Conservation (phyloP, 2,329 filamentous ascomycete species). For the Diaporthe ampelina region DNA sequence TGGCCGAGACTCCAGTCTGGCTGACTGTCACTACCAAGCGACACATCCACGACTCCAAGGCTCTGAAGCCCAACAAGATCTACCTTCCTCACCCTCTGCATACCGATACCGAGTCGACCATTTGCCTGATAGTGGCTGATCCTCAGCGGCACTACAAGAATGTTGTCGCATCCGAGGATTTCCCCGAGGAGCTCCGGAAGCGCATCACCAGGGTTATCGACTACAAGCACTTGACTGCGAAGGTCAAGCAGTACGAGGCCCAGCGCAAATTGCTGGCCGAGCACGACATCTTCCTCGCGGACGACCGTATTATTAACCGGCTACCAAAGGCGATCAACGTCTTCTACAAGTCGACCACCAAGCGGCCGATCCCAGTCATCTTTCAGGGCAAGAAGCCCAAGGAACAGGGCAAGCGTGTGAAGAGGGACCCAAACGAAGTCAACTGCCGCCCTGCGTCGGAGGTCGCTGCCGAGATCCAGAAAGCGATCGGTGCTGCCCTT, state of each 20-base stretch:
- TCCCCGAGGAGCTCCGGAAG: conserved; percentile 75
- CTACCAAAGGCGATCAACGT: conserved; percentile 87
- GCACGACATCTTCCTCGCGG: conserved; percentile 94
- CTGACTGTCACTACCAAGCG: conserved; percentile 75
- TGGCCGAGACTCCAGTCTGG: conserved; percentile 69
- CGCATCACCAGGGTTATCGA: conserved; percentile 85
- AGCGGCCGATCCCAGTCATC: conserved; percentile 88
- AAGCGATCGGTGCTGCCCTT: conserved; percentile 81
- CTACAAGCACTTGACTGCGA: conserved; percentile 81
- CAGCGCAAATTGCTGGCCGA: conserved; percentile 86
- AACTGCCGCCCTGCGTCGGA: conserved; percentile 71
- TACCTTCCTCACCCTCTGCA: conserved; percentile 82
- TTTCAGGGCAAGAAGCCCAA: conserved; percentile 68
- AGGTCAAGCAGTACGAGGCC: conserved; percentile 90
- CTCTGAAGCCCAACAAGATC: conserved; percentile 88
- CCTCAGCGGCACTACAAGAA: conserved; percentile 92
- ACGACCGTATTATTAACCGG: conserved; percentile 83
- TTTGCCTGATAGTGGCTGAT: conserved; percentile 89
- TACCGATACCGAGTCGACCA: conserved; percentile 73
- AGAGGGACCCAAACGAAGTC: conserved; percentile 59
- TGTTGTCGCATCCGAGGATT: conserved; percentile 80
- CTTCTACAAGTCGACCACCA: conserved; percentile 87
- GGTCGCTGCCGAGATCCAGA: conserved; percentile 85
- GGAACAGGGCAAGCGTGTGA: conserved; percentile 71
- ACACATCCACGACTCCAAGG: conserved; percentile 78